Conservation (phyloP, 1,284 basidiomycete genomes). For the Pterulicium gracile region DNA sequence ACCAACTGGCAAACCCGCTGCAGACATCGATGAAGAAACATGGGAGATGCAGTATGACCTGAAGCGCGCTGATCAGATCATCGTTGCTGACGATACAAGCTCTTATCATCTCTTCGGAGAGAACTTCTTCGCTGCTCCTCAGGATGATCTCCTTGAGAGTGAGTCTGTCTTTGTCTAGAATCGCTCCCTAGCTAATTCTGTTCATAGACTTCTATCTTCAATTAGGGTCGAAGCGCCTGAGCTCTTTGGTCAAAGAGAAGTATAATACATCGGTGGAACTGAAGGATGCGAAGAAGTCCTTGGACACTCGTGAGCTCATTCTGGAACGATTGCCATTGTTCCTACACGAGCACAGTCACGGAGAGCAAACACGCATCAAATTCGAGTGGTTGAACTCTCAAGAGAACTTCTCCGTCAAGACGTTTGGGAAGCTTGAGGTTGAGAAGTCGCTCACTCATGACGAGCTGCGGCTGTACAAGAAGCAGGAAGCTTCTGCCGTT, state of each 20-base stretch:
- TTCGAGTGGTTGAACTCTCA: slow-evolving; percentile 66
- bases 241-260: slow-evolving; percentile 65
- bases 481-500: slow-evolving; percentile 67
- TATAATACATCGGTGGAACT: slow-evolving; percentile 53
- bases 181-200: not conserved
- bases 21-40: slow-evolving; percentile 50
- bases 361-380: slow-evolving; percentile 51
- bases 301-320: slow-evolving; percentile 49
- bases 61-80: slow-evolving; percentile 48
- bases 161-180: slow-evolving; percentile 9
- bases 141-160: slow-evolving; percentile 83
- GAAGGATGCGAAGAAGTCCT: slow-evolving; percentile 32
- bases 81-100: slow-evolving; percentile 76
- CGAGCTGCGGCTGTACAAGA: slow-evolving; percentile 35
- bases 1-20: slow-evolving; percentile 26
- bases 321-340: slow-evolving; percentile 89
- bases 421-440: slow-evolving; percentile 50
- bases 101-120: slow-evolving; percentile 70
- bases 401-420: slow-evolving; percentile 64
- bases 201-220: slow-evolving; percentile 49
- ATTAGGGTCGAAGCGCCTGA: slow-evolving; percentile 64
- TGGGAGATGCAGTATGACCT: slow-evolving; percentile 60
- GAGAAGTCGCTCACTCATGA: slow-evolving; percentile 49
- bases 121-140: slow-evolving; percentile 74
- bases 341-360: slow-evolving; percentile 79